These are phyloP conservation scores for Auriculariales sp. DNA, from an alignment of 768 basidiomycete genomes.

Conservation along the genomic window DNA sequence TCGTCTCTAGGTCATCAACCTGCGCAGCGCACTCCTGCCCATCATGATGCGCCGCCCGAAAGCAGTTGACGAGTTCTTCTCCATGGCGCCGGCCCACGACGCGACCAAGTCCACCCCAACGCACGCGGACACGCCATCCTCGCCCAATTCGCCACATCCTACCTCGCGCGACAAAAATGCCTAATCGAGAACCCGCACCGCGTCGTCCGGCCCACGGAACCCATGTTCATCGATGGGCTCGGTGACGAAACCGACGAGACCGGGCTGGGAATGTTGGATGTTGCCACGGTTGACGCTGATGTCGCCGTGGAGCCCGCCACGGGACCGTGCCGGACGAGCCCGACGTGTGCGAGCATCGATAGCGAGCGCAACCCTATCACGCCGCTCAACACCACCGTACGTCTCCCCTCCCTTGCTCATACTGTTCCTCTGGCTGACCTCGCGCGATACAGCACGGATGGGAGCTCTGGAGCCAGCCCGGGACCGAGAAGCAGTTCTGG, in stretches of 20 bases:
- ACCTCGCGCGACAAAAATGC: neutral
- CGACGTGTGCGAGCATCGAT: constrained; percentile 2
- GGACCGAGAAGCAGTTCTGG: neutral
- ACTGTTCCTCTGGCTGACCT: too few species aligned
- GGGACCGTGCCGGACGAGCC: too few species aligned
- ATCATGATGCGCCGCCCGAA: neutral
- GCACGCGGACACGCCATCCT: neutral
- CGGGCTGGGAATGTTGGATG: too few species aligned
- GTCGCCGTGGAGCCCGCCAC: too few species aligned
- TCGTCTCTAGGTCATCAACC: too few species aligned
- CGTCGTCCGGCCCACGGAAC: too few species aligned
- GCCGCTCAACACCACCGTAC: neutral
- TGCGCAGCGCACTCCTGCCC: too few species aligned
- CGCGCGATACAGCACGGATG: too few species aligned
- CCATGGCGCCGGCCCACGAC: neutral
- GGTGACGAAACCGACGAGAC: too few species aligned
- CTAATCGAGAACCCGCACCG: neutral
- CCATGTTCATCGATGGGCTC: too few species aligned
- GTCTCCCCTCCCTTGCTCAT: too few species aligned
- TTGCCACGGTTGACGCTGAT: too few species aligned
- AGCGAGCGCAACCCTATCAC: constrained; percentile 1
- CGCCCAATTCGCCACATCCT: neutral
- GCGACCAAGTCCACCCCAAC: constrained; percentile 1
- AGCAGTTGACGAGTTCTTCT: neutral
- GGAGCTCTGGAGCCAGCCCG: neutral